phyloP scores from a whole-genome alignment of 208 protist species.

The Porcisia hertigi region DNA sequence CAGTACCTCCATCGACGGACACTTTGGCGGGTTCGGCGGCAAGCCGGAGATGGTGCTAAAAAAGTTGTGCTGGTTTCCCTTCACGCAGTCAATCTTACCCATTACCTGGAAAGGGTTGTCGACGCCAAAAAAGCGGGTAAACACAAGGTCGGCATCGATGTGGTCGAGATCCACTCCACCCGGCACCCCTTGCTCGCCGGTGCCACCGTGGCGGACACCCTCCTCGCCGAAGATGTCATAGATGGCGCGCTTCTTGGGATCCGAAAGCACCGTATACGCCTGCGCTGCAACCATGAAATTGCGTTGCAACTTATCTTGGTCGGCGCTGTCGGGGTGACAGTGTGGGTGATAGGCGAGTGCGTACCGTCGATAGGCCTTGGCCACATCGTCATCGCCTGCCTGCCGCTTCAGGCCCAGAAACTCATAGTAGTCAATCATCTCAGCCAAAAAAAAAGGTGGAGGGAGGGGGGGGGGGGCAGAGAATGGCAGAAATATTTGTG shows the following conservation, averaged over 20 bases:
- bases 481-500: background rate
- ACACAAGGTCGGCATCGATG: constrained; percentile 80
- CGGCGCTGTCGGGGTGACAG: constrained; percentile 70
- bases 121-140: constrained; percentile 88
- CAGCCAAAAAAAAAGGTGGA: no score
- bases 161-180: constrained; percentile 77
- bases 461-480: background rate
- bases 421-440: constrained; percentile 87
- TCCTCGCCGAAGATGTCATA: constrained; percentile 93
- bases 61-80: constrained; percentile 84
- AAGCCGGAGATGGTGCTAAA: constrained; percentile 67
- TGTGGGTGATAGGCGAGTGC: constrained; percentile 89
- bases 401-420: constrained; percentile 81
- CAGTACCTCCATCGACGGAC: constrained; percentile 52
- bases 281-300: constrained; percentile 84
- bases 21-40: constrained; percentile 58
- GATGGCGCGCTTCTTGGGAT: constrained; percentile 85
- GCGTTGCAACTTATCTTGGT: constrained; percentile 59
- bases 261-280: constrained; percentile 88
- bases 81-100: constrained; percentile 60
- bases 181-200: constrained; percentile 76
- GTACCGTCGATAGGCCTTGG: constrained; percentile 87
- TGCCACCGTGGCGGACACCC: constrained; percentile 87
- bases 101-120: constrained; percentile 90
- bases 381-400: constrained; percentile 84